Conservation (phyloP, 2,329 filamentous ascomycete genomes). For the Westerdykella ornata region DNA sequence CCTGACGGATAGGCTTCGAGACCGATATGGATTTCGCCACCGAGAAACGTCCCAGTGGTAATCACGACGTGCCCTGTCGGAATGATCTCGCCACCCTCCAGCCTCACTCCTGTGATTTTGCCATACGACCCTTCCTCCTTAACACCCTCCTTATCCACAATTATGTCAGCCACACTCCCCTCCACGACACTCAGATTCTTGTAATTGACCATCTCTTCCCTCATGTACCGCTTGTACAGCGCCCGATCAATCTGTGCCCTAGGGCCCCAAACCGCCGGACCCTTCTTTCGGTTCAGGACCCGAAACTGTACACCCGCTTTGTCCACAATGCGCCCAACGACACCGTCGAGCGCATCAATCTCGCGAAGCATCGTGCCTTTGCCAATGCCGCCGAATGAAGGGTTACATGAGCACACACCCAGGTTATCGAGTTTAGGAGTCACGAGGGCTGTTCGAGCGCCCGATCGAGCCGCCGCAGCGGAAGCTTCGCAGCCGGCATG, state of each 20-base stretch:
- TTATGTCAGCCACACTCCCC: slow-evolving; percentile 87
- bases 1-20: slow-evolving; percentile 78
- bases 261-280: slow-evolving; percentile 94
- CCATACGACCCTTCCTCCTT: slow-evolving; percentile 51
- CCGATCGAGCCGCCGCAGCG: slow-evolving; percentile 79
- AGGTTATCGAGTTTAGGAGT: slow-evolving; percentile 85
- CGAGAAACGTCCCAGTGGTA: slow-evolving; percentile 91
- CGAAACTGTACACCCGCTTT: slow-evolving; percentile 93
- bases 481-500: slow-evolving; percentile 94
- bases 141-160: slow-evolving; percentile 55
- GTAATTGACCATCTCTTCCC: slow-evolving; percentile 71
- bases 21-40: slow-evolving; percentile 91
- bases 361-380: slow-evolving; percentile 96
- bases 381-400: slow-evolving; percentile 95
- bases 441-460: slow-evolving; percentile 80
- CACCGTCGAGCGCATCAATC: slow-evolving; percentile 87
- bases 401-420: slow-evolving; percentile 93
- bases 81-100: slow-evolving; percentile 83
- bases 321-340: slow-evolving; percentile 83
- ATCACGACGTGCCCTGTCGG: slow-evolving; percentile 78
- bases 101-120: slow-evolving; percentile 73
- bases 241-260: slow-evolving; percentile 90
- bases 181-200: slow-evolving; percentile 73
- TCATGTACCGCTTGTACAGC: slow-evolving; percentile 87
- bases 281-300: slow-evolving; percentile 80